phyloP scores from a whole-genome alignment of 148 eudicot species.

The Vaccinium darrowii region DNA sequence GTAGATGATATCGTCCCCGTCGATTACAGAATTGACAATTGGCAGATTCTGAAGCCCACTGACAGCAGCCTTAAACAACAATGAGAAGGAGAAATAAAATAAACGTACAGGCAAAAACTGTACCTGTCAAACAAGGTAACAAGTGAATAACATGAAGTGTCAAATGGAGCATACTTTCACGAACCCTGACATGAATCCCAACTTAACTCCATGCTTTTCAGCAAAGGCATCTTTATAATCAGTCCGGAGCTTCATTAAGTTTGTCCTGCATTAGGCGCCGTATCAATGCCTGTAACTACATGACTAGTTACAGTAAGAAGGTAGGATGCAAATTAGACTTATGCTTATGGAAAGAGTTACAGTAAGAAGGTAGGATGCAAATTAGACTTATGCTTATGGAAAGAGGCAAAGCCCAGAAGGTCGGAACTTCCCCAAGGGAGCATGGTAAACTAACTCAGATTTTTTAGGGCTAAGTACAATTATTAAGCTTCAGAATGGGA shows the following conservation, averaged over 20 bases:
- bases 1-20: constrained; percentile 82
- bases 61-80: constrained; percentile 62
- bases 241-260: constrained; percentile 83
- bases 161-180: constrained; percentile 43
- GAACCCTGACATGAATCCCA: constrained; percentile 88
- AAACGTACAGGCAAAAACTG: not conserved
- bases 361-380: not conserved
- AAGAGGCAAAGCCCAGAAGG: not conserved
- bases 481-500: not conserved
- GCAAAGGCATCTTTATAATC: constrained; percentile 83
- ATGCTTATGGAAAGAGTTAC: not conserved
- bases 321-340: not conserved
- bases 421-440: not conserved
- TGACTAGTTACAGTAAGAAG: not conserved
- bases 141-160: not conserved
- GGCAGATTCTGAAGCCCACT: constrained; percentile 83
- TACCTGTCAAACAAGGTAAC: not conserved
- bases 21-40: constrained; percentile 76
- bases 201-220: constrained; percentile 87
- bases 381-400: not conserved
- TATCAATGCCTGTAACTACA: not conserved
- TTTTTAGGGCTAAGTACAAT: not conserved
- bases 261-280: constrained; percentile 47
- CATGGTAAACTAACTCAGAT: not conserved
- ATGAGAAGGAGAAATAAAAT: not conserved